phyloP scores from a whole-genome alignment of 176 grass and related monocot species.

The Aechmea fasciata region DNA sequence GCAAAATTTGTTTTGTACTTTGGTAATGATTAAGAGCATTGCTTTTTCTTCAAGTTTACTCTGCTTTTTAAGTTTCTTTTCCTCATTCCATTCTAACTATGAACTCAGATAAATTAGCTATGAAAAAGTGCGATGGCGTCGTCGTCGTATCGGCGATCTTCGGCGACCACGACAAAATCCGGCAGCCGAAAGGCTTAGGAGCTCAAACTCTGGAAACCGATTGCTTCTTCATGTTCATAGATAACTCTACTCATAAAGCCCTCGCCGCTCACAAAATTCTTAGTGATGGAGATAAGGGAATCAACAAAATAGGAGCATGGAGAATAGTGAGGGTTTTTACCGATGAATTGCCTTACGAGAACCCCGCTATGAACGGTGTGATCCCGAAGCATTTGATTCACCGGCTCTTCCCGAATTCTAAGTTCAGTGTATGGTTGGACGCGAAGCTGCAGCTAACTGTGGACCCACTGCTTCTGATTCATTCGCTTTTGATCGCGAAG shows the following conservation, averaged over 20 bases:
- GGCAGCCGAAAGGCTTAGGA: constrained; percentile 59
- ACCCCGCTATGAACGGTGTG: constrained; percentile 78
- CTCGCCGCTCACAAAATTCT: constrained; percentile 43
- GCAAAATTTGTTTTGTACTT: constrained; percentile 11
- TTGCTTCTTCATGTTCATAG: constrained; percentile 96
- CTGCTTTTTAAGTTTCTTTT: constrained; percentile 2
- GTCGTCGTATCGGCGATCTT: constrained; percentile 78
- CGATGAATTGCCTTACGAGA: constrained; percentile 51
- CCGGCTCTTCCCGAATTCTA: constrained; percentile 76
- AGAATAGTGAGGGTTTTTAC: constrained; percentile 30
- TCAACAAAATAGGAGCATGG: constrained; percentile 42
- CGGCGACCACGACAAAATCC: constrained; percentile 83
- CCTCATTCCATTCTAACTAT: neutral
- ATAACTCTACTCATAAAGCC: constrained; percentile 29
- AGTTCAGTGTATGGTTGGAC: constrained; percentile 82
- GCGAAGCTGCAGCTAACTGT: constrained; percentile 87
- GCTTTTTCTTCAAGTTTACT: neutral
- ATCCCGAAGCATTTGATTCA: constrained; percentile 73
- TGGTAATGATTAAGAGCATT: constrained; percentile 16
- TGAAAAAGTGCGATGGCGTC: constrained; percentile 56
- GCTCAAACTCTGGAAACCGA: constrained; percentile 32
- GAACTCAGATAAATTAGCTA: constrained; percentile 52
- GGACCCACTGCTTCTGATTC: constrained; percentile 71
- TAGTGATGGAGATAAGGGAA: neutral
- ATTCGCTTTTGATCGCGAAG: constrained; percentile 39